phyloP scores from a whole-genome alignment of 345 rosid species.

The Rhizophora mangle region DNA sequence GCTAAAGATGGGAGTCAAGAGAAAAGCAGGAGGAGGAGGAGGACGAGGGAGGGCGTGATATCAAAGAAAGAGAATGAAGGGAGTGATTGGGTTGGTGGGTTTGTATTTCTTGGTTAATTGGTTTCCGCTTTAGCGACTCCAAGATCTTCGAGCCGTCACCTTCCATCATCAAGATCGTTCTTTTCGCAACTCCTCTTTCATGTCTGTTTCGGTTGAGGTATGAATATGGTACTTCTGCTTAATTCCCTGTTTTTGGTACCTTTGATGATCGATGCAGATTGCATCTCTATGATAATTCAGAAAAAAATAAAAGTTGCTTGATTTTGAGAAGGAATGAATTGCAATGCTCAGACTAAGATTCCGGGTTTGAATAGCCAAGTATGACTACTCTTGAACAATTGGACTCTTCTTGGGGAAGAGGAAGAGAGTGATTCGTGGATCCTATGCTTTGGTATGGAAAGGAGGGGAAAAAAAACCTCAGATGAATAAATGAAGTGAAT shows the following conservation, averaged over 20 bases:
- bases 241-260: background rate
- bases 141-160: conserved; percentile 39
- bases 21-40: conserved; percentile 39
- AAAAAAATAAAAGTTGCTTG: no score
- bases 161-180: conserved; percentile 20
- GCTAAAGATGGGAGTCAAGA: conserved; percentile 34
- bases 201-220: conserved; percentile 49
- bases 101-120: conserved; percentile 72
- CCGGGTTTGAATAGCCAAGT: no score
- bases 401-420: no score
- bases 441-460: no score
- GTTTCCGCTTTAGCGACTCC: conserved; percentile 67
- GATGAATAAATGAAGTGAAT: no score
- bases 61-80: conserved; percentile 42
- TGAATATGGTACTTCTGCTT: background rate
- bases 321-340: no score
- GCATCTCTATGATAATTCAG: background rate
- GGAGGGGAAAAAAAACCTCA: no score
- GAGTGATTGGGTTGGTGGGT: conserved; percentile 50
- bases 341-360: no score
- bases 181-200: conserved; percentile 33
- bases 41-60: conserved; percentile 45
- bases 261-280: background rate
- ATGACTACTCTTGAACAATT: no score
- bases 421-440: no score